A percentile compares a stretch with the other conserved stretches of the same genome.
Evolutionary conservation across 768 basidiomycete species (phyloP).

Genomic region (Podaxis sp.): DNA sequence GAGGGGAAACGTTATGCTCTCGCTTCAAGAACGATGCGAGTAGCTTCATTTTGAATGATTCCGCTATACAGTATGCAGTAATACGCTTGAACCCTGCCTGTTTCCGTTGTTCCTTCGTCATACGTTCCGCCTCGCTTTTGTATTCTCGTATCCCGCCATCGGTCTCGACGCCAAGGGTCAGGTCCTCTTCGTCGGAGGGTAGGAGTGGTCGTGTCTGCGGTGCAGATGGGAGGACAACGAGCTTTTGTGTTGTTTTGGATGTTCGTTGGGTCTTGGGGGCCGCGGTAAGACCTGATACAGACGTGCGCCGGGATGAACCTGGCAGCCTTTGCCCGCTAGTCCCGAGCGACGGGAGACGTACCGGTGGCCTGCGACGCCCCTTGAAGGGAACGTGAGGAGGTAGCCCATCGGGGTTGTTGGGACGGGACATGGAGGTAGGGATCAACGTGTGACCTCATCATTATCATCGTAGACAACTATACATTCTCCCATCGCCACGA

Average conservation of each 20-base stretch:
- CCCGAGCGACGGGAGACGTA: slow-evolving; percentile 2
- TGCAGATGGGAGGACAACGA: slow-evolving; percentile 85
- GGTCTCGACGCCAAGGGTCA: slow-evolving; percentile 3
- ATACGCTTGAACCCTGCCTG: slow-evolving; percentile 76
- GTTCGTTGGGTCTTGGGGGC: slow-evolving; percentile 63
- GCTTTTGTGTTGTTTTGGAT: slow-evolving; percentile 88
- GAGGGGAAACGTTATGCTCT: slow-evolving; percentile 85
- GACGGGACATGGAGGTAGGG: neutral
- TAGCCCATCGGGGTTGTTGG: neutral
- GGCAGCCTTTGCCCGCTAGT: slow-evolving; percentile 3
- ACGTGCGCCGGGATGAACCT: neutral
- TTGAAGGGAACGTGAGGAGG: neutral
- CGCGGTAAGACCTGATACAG: slow-evolving; percentile 8
- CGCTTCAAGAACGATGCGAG: slow-evolving; percentile 84
- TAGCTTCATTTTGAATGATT: slow-evolving; percentile 79
- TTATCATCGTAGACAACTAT: neutral
- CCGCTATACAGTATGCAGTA: slow-evolving; percentile 87
- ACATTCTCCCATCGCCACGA: neutral
- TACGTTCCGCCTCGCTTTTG: slow-evolving; percentile 83
- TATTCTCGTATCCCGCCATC: slow-evolving; percentile 68
- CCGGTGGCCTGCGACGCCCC: slow-evolving; percentile 2
- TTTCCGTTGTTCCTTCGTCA: slow-evolving; percentile 83
- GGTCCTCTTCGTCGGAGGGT: slow-evolving; percentile 6
- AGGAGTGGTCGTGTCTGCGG: slow-evolving; percentile 77
- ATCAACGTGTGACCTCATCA: slow-evolving; percentile 1